Base-by-base conservation (phyloP, 75 land plant genomes). In the Picea glauca region DNA sequence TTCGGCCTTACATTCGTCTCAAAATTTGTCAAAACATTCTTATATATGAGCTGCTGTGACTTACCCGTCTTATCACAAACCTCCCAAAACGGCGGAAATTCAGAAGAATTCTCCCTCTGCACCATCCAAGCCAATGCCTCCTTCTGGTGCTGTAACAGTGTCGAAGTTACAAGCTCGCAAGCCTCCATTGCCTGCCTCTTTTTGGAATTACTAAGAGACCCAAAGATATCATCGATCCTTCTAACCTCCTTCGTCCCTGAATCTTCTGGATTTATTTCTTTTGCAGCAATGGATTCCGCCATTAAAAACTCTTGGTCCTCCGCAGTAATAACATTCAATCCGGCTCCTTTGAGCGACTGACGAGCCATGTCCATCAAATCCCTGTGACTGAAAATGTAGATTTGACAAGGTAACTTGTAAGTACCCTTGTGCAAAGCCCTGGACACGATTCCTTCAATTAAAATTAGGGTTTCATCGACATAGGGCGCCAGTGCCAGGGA, bases 51-150 rank as follows among this genome's bases (percentile, higher is more conserved):
- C n/a, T 79, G 83, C 33, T 60, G 56, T 35, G 50, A 35, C 58
- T 68, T 72, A 15, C 75, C 54, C 7, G 82, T 83, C 14, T 64
- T 67, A 62, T 76, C 79, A 60, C 77, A 79, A 65, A 84, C 86
- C 75, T 89, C 89, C 97, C 97, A 96, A 76, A 96, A 96, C 0
- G 99, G 99, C 1, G 99, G 99, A 84, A 96, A 76, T 1, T 87
- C 90, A 13, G 21, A 58, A 9, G 92, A 86, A 82, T 89, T 92
- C 84, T 96, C 99, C 85, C 94, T 92, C 14, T 72, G 80, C 61
- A 92, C 79, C 78, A 96, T 43, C 99, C 99, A 96, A 0, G 93
- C 92, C 35, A 96, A 79, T 8, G 92, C 97, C 79, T 91, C 91
- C 82, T 92, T 94, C 84, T 96, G 99, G 76, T 96, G 99, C 54